Percentiles rank a stretch among this genome's conserved stretches.
phyloP scores from a whole-genome alignment of 73 alveolate genomes.

The Paraurostyla sp. region DNA sequence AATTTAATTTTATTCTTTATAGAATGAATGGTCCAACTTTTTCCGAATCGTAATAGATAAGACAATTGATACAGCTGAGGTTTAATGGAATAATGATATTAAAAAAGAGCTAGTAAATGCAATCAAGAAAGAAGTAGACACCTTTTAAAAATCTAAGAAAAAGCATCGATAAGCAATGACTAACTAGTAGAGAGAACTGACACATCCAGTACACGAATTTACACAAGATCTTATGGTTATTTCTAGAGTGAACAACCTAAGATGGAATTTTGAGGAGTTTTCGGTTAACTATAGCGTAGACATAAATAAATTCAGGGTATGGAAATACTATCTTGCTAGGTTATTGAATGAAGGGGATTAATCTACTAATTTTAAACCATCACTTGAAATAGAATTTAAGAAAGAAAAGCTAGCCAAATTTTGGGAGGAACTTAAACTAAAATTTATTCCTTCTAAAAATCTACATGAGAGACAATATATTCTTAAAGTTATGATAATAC shows the following conservation, averaged over 20 bases:
- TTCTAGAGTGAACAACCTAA: slow-evolving; percentile 28
- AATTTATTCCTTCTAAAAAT: slow-evolving; percentile 11
- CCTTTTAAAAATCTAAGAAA: not conserved
- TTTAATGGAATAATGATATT: slow-evolving; percentile 29
- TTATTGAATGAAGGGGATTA: slow-evolving; percentile 3
- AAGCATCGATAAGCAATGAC: not conserved
- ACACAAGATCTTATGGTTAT: not conserved
- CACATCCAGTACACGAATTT: slow-evolving; percentile 30
- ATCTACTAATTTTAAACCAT: not conserved
- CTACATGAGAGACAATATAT: not conserved
- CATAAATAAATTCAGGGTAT: not conserved
- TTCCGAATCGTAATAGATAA: not conserved
- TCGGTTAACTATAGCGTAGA: not conserved
- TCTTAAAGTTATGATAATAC: slow-evolving; percentile 16
- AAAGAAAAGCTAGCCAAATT: not conserved
- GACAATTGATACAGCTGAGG: slow-evolving; percentile 9
- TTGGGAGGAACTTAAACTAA: slow-evolving; percentile 27
- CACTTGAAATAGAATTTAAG: not conserved
- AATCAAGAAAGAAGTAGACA: slow-evolving; percentile 30
- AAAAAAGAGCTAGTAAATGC: not conserved
- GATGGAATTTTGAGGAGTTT: slow-evolving; percentile 21
- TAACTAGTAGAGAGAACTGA: not conserved
- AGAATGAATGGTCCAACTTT: slow-evolving; percentile 13
- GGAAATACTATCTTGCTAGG: slow-evolving; percentile 35
- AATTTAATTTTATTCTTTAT: not conserved